phyloP scores from a whole-genome alignment of 345 rosid species.

The Abelmoschus esculentus region DNA sequence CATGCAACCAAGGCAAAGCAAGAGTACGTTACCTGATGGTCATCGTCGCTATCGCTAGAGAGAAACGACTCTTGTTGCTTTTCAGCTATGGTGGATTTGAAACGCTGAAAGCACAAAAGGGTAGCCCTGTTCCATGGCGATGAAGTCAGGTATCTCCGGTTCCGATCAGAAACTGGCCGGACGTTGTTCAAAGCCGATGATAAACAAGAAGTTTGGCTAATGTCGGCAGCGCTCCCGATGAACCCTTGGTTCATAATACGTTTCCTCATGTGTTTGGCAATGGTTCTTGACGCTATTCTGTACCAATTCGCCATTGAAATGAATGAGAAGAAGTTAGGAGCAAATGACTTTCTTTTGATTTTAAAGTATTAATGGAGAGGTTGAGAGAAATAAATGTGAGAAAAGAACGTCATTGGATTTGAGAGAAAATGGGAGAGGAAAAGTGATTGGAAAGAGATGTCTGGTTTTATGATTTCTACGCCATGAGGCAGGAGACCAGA shows the following conservation, averaged over 20 bases:
- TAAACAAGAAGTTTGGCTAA: background rate
- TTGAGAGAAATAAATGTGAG: background rate
- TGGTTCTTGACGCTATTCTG: constrained; percentile 2
- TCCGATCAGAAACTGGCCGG: background rate
- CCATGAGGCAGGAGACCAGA: background rate
- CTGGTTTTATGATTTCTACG: background rate
- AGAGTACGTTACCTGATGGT: background rate
- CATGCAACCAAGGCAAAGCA: background rate
- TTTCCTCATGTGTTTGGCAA: background rate
- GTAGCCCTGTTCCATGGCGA: background rate
- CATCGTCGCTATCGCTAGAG: constrained; percentile 3
- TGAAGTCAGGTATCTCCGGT: background rate
- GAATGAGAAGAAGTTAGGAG: background rate
- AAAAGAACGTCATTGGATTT: background rate
- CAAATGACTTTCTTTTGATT: background rate
- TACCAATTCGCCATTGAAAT: constrained; percentile 6
- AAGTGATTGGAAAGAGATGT: background rate
- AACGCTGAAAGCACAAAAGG: background rate
- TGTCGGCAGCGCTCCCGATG: background rate
- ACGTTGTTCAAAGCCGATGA: background rate
- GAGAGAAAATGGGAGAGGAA: background rate
- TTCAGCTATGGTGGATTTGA: constrained; percentile 5
- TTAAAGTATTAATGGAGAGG: background rate
- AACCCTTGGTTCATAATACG: background rate
- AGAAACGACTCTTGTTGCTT: background rate